These are phyloP conservation scores for Malus hybrid DNA, from an alignment of 331 rosid species.

Conservation along the genomic window DNA sequence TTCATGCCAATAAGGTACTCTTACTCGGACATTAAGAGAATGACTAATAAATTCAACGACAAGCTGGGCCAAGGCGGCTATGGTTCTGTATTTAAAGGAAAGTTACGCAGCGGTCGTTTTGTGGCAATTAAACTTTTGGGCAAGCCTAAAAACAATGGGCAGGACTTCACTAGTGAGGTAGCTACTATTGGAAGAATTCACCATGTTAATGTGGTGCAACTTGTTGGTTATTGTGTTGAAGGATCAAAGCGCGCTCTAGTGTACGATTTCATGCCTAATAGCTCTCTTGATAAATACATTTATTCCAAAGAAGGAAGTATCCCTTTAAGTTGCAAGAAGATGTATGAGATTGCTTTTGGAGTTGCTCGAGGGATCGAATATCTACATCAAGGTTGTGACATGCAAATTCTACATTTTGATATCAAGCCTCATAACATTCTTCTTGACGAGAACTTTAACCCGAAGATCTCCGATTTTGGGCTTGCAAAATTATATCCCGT, in stretches of 20 bases:
- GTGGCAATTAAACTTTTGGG: neutral
- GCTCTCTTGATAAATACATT: conserved; percentile 9
- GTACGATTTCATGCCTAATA: conserved; percentile 24
- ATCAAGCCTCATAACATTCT: too few relatives aligned
- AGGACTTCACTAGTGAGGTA: conserved; percentile 7
- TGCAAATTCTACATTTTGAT: too few relatives aligned
- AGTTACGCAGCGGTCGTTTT: neutral
- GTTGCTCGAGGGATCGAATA: too few relatives aligned
- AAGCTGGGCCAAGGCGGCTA: neutral
- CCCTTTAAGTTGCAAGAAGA: too few relatives aligned
- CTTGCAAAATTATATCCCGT: too few relatives aligned
- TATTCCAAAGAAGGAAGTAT: neutral
- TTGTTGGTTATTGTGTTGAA: too few relatives aligned
- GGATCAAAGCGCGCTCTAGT: too few relatives aligned
- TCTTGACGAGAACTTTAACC: too few relatives aligned
- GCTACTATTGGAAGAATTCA: neutral
- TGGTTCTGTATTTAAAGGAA: neutral
- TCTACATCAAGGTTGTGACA: too few relatives aligned
- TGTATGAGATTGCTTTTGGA: too few relatives aligned
- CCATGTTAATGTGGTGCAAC: too few relatives aligned
- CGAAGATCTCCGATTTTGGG: too few relatives aligned
- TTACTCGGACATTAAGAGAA: neutral
- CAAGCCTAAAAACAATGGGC: neutral
- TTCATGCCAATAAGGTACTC: neutral
- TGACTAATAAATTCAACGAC: neutral